phyloP scores from a whole-genome alignment of 306 rosid genomes.

The Castanospermum australe region DNA sequence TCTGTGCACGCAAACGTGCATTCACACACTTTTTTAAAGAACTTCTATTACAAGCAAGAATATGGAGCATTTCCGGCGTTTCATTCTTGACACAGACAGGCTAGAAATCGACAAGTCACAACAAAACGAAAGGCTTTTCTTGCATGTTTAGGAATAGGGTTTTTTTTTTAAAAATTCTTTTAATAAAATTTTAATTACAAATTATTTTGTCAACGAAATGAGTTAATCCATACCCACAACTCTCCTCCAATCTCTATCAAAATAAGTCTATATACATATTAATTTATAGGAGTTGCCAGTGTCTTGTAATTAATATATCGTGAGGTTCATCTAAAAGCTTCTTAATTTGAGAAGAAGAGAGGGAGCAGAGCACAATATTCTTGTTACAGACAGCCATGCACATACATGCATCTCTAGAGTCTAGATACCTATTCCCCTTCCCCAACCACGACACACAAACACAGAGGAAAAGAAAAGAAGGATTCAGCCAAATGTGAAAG shows the following conservation, averaged over 20 bases:
- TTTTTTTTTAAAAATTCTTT: no score
- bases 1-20: no score
- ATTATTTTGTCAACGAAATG: no score
- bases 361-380: neutral
- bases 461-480: neutral
- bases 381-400: neutral
- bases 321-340: neutral
- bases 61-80: no score
- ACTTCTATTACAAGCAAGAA: no score
- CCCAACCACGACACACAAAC: neutral
- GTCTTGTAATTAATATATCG: neutral
- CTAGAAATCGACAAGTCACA: no score
- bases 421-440: neutral
- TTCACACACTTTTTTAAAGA: no score
- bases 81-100: no score
- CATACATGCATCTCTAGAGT: neutral
- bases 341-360: neutral
- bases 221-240: no score
- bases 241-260: neutral
- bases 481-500: neutral
- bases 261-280: neutral
- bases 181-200: no score
- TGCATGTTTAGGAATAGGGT: no score
- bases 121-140: no score
- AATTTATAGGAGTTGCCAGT: neutral